Conservation (phyloP, 805 yeast species). For the Lipomyces sp. region DNA sequence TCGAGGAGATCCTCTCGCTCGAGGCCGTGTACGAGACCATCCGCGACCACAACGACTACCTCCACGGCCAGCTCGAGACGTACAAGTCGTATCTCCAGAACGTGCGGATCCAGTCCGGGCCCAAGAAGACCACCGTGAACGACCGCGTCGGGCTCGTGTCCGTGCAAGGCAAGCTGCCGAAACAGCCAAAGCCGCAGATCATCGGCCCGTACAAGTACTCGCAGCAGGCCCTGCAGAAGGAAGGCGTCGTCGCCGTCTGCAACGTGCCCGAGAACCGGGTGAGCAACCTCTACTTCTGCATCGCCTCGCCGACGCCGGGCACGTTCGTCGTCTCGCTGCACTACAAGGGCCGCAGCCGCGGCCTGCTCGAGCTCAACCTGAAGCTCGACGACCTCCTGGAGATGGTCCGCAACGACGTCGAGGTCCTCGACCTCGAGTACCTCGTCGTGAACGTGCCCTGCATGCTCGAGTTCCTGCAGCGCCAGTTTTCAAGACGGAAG, state of each 20-base stretch:
- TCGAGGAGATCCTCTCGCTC: constrained; percentile 36
- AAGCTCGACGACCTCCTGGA: constrained; percentile 39
- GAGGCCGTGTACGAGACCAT: constrained; percentile 37
- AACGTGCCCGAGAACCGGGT: constrained; percentile 32
- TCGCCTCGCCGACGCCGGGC: constrained; percentile 36
- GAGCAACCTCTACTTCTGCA: constrained; percentile 30
- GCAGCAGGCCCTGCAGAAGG: constrained; percentile 32
- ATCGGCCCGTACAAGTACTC: constrained; percentile 32
- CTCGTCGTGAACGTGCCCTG: constrained; percentile 33
- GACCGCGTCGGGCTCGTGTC: constrained; percentile 21
- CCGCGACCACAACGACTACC: constrained; percentile 40
- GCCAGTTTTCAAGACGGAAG: constrained; percentile 30
- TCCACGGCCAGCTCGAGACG: constrained; percentile 38
- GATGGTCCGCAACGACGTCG: constrained; percentile 30
- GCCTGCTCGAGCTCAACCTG: constrained; percentile 35
- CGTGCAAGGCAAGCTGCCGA: constrained; percentile 11
- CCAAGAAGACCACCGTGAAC: constrained; percentile 30
- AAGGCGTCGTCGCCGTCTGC: constrained; percentile 34
- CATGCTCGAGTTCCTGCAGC: constrained; percentile 32
- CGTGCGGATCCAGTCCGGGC: constrained; percentile 37
- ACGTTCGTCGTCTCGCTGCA: constrained; percentile 36
- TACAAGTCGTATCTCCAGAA: constrained; percentile 39
- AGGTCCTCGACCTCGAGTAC: constrained; percentile 35
- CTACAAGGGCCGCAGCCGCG: constrained; percentile 35
- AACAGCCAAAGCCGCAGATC: constrained; percentile 21